phyloP scores from a whole-genome alignment of 768 basidiomycete genomes.

The Amanita molliuscula region DNA sequence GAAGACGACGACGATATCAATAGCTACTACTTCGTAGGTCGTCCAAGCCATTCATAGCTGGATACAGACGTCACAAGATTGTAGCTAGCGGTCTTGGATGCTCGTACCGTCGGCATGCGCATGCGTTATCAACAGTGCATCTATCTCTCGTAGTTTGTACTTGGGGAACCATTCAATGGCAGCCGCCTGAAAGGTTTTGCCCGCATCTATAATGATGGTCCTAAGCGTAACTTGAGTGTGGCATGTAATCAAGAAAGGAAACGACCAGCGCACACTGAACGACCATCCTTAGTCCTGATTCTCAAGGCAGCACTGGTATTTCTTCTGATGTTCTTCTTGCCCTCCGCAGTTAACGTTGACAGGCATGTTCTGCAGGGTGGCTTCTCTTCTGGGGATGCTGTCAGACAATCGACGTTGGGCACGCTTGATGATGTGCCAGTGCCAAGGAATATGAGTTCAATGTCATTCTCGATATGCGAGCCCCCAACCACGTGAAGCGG shows the following conservation, averaged over 20 bases:
- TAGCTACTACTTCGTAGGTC: conserved; percentile 58
- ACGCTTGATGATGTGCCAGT: conserved; percentile 74
- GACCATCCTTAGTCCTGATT: conserved; percentile 28
- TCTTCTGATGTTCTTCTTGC: conserved; percentile 75
- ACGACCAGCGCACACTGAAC: conserved; percentile 33
- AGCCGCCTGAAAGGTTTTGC: conserved; percentile 68
- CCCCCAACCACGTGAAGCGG: neutral
- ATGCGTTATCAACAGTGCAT: conserved; percentile 70
- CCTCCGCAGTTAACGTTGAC: conserved; percentile 55
- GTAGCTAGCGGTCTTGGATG: neutral
- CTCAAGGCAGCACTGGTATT: conserved; percentile 72
- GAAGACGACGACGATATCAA: neutral
- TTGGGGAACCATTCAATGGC: conserved; percentile 47
- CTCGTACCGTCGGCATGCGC: conserved; percentile 68
- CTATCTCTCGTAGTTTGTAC: conserved; percentile 51
- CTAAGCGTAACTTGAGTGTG: conserved; percentile 21
- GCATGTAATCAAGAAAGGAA: neutral
- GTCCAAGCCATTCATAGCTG: conserved; percentile 84
- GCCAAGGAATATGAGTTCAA: conserved; percentile 72
- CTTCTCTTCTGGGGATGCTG: conserved; percentile 40
- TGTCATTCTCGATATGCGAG: neutral
- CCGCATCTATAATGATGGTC: conserved; percentile 76
- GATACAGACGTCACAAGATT: neutral
- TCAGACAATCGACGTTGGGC: conserved; percentile 67
- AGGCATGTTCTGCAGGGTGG: conserved; percentile 53